These are phyloP conservation scores for Rhexocercosporidium sp. DNA, from an alignment of 2,329 filamentous ascomycete genomes.

Conservation along the genomic window DNA sequence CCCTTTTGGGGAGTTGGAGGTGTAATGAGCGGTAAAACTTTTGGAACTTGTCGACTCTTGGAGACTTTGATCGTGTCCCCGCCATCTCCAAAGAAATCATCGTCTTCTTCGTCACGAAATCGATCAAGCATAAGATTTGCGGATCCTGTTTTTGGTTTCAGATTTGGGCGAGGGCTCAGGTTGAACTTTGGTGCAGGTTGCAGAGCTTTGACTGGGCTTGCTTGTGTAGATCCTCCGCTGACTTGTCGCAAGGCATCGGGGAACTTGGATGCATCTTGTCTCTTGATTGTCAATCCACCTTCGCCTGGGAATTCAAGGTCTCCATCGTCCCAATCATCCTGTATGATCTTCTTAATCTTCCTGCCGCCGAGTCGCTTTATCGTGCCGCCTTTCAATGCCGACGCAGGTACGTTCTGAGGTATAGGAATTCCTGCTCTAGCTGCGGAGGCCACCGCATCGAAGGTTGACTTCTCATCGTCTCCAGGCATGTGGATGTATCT, in stretches of 20 bases:
- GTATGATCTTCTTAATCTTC: slow-evolving; percentile 73
- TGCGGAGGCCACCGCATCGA: slow-evolving; percentile 86
- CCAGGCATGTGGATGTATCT: slow-evolving; percentile 84
- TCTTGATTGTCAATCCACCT: slow-evolving; percentile 66
- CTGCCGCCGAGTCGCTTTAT: slow-evolving; percentile 86
- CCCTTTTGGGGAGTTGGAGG: slow-evolving; percentile 58
- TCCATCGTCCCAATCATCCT: slow-evolving; percentile 82
- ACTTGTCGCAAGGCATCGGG: slow-evolving; percentile 73
- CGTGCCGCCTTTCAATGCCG: slow-evolving; percentile 87
- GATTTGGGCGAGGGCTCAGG: slow-evolving; percentile 32
- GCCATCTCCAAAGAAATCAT: slow-evolving; percentile 68
- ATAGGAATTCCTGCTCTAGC: slow-evolving; percentile 91
- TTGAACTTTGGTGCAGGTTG: slow-evolving; percentile 42
- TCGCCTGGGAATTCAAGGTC: slow-evolving; percentile 73
- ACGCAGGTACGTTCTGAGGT: slow-evolving; percentile 83
- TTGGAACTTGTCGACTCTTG: slow-evolving; percentile 59
- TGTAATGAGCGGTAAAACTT: slow-evolving; percentile 58
- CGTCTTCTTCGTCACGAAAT: slow-evolving; percentile 67
- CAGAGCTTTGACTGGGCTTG: slow-evolving; percentile 56
- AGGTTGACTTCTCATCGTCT: slow-evolving; percentile 82
- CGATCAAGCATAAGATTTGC: slow-evolving; percentile 63
- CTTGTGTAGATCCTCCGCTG: slow-evolving; percentile 52
- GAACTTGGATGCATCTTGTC: slow-evolving; percentile 63
- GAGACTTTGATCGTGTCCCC: slow-evolving; percentile 71
- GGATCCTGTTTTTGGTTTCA: slow-evolving; percentile 35